Evolutionary conservation across 129 eudicot genomes (phyloP), one percentile per base, ranked within the genome.

Genomic region (Lactuca saligna): DNA sequence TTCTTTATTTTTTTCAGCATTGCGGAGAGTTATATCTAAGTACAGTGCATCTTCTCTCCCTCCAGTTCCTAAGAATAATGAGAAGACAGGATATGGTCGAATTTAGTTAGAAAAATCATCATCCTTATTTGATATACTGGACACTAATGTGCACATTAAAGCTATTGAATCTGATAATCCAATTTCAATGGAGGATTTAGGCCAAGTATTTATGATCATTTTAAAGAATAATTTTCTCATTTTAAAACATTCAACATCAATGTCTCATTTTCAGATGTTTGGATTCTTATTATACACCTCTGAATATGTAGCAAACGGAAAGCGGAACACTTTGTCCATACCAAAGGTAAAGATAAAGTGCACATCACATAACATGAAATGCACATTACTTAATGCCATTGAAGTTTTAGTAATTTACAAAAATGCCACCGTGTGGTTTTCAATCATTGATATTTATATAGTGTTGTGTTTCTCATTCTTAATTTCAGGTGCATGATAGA

Each of bases 401-500:
- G 51, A 46, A 12, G 14, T 46, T 46, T 6, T 10, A 12, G 51
- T 46, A 12, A 46, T 46, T 46, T 11, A 46, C 51, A 11, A 46
- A 46, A 46, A 46, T 59, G 66, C 38, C 48, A 58, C 66, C 31
- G 6, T 54, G 12, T 29, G 39, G 44, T 25, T 54, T 9, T 11
- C 58, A 46, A 20, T 20, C 20, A 20, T 20, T 20, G 20, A 20
- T 20, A 1, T 20, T 34, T 48, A 49, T 64, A 49, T 29, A 56
- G 59, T 78, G 12, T 13, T 25, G 42, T 14, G 8, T 29, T 65
- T 50, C 38, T 33, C 46, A 20, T 17, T 60, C 7, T 50, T 10
- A 14, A 70, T 66, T 73, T 71, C 86, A 92, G 98, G 96, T 92
- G 78, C 96, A 92, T 77, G 98, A 92, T 75, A 89, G 98, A 79